Evolutionary conservation across 768 basidiomycete genomes (phyloP).

Genomic region (Lentinula lateritia): DNA sequence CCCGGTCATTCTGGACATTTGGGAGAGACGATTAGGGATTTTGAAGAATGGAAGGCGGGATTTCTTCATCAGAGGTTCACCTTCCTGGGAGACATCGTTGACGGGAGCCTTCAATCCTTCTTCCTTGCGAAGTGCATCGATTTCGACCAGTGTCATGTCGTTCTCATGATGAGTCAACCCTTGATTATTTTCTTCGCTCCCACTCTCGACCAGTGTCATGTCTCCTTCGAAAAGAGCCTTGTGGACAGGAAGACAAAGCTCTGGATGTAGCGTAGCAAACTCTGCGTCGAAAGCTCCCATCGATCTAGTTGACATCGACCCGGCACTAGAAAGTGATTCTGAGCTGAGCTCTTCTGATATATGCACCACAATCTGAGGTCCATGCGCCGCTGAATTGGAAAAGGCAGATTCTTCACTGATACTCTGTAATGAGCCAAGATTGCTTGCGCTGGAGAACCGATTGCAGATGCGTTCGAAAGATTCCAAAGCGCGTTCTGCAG

Average conservation of each 20-base stretch:
- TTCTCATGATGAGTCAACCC: background rate
- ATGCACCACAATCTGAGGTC: background rate
- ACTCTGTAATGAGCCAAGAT: background rate
- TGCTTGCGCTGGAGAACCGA: slow-evolving; percentile 4
- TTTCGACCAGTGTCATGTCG: background rate
- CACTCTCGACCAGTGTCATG: background rate
- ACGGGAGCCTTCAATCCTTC: background rate
- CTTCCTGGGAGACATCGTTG: background rate
- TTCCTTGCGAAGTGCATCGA: background rate
- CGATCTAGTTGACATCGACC: no score
- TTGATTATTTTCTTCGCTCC: background rate
- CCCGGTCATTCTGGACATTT: background rate
- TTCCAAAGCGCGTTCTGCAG: slow-evolving; percentile 4
- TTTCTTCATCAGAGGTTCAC: background rate
- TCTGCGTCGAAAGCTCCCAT: background rate
- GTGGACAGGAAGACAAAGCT: background rate
- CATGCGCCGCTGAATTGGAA: background rate
- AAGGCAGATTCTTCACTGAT: slow-evolving; percentile 1
- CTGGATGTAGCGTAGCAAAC: background rate
- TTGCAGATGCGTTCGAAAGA: slow-evolving; percentile 7
- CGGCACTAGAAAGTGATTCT: background rate
- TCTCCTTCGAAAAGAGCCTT: background rate
- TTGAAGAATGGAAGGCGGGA: slow-evolving; percentile 3
- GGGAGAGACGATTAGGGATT: background rate
- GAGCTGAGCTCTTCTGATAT: background rate